These are phyloP conservation scores for Hylodesmum podocarpum DNA, from an alignment of 306 rosid species.

Conservation along the genomic window DNA sequence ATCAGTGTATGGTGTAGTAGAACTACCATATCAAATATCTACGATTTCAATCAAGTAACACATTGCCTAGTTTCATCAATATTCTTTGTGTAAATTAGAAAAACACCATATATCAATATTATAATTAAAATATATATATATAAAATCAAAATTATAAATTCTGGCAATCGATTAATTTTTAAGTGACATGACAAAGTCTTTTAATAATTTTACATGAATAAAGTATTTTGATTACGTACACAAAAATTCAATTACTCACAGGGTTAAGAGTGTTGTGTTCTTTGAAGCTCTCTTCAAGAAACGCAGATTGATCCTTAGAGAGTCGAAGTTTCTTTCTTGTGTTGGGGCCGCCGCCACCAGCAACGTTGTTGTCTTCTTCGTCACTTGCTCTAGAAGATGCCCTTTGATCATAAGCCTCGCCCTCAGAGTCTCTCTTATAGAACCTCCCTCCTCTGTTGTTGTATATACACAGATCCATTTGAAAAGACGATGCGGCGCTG, in stretches of 20 bases:
- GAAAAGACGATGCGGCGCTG: conserved; percentile 77
- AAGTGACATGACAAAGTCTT: too few species aligned
- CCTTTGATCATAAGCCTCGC: conserved; percentile 59
- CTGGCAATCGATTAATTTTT: too few species aligned
- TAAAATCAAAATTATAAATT: too few species aligned
- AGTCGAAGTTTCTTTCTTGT: conserved; percentile 87
- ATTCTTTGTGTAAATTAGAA: too few species aligned
- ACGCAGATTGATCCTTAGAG: conserved; percentile 91
- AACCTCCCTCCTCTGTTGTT: conserved; percentile 28
- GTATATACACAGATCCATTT: conserved; percentile 66
- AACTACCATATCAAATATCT: too few species aligned
- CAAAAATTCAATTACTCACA: too few species aligned
- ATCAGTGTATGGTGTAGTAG: background rate
- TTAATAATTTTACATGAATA: background rate
- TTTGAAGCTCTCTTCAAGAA: conserved; percentile 96
- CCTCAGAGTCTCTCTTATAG: conserved; percentile 49
- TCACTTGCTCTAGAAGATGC: conserved; percentile 74
- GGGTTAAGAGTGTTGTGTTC: conserved; percentile 93
- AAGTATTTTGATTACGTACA: too few species aligned
- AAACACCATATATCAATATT: too few species aligned
- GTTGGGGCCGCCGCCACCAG: conserved; percentile 24
- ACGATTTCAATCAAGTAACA: too few species aligned
- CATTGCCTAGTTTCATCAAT: too few species aligned
- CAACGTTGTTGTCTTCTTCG: conserved; percentile 60
- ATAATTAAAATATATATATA: too few species aligned